These are phyloP conservation scores for Aquilaria malaccensis DNA, from an alignment of 345 rosid species.

Conservation along the genomic window DNA sequence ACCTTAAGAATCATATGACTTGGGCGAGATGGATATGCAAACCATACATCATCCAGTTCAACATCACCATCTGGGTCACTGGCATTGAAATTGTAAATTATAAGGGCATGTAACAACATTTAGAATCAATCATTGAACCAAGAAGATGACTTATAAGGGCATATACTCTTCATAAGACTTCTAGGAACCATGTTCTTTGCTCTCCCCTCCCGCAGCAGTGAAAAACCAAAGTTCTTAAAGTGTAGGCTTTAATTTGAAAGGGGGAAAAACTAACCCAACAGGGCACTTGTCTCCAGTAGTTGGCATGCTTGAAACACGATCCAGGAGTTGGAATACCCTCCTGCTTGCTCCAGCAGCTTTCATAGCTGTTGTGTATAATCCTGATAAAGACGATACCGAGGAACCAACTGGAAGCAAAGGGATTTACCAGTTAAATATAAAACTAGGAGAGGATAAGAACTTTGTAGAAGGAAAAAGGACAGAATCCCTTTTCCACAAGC, in stretches of 20 bases:
- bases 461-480: too few species aligned
- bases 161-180: neutral
- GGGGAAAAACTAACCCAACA: slow-evolving; percentile 41
- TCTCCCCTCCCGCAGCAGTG: too few species aligned
- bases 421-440: slow-evolving; percentile 1
- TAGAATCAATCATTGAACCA: neutral
- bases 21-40: slow-evolving; percentile 96
- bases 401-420: slow-evolving; percentile 65
- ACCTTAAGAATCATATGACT: slow-evolving; percentile 91
- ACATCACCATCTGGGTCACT: slow-evolving; percentile 87
- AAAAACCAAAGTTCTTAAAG: neutral
- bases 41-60: slow-evolving; percentile 86
- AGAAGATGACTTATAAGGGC: neutral
- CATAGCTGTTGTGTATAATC: slow-evolving; percentile 83
- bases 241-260: neutral
- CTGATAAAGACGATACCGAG: slow-evolving; percentile 75
- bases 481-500: too few species aligned
- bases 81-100: slow-evolving; percentile 16
- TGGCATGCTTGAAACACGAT: slow-evolving; percentile 78
- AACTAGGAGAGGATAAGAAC: neutral
- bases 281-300: slow-evolving; percentile 77
- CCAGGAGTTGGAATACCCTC: slow-evolving; percentile 87
- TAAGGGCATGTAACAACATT: neutral
- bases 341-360: slow-evolving; percentile 98
- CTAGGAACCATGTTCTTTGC: too few species aligned